Evolutionary conservation across 805 yeast genomes (phyloP), one percentile per base, ranked within the genome.

Genomic region (Priceomyces melissophilus): DNA sequence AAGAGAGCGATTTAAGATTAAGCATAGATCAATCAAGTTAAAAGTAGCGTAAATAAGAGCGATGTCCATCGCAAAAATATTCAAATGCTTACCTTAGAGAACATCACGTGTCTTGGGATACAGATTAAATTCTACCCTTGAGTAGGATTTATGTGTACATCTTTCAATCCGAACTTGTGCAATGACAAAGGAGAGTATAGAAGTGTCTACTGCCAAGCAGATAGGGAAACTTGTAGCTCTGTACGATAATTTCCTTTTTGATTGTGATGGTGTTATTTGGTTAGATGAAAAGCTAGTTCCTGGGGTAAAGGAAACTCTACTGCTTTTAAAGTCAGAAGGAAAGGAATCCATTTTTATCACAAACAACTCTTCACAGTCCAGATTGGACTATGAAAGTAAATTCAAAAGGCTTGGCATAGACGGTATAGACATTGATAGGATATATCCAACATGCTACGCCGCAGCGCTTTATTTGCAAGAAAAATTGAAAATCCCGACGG

Each of bases 191-290:
- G 23, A 17, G 10, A 16, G 35, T 11, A 10, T 38, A 30, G 20
- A 45, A 20, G 42, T 54, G 1, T 15, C 41, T 4, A 42, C 36
- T 10, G 44, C 38, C 23, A 51, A 46, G 17, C 47, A 47, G 8
- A 62, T 63, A 1, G 41, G 43, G 13, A 40, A 32, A 3, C 40
- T 63, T 13, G 39, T 63, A 6, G 60, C 55, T 20, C 46, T 51
- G 8, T 65, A 63, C 46, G 71, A 67, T 44, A 61, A 63, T 47
- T 67, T 67, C 40, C 51, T 67, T 5, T 67, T 67, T 49, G 73
- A 67, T 40, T 67, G 73, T 39, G 73, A 67, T 42, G 73, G 73
- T 1, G 73, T 67, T 4, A 53, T 67, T 7, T 67, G 73, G 73
- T 57, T 66, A 14, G 72, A 62, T 35, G 60, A 61, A 17, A 48